A percentile compares a stretch with the other conserved stretches of the same genome.
phyloP scores from a whole-genome alignment of 116 monocot genomes.

The Trichopus zeylanicus region DNA sequence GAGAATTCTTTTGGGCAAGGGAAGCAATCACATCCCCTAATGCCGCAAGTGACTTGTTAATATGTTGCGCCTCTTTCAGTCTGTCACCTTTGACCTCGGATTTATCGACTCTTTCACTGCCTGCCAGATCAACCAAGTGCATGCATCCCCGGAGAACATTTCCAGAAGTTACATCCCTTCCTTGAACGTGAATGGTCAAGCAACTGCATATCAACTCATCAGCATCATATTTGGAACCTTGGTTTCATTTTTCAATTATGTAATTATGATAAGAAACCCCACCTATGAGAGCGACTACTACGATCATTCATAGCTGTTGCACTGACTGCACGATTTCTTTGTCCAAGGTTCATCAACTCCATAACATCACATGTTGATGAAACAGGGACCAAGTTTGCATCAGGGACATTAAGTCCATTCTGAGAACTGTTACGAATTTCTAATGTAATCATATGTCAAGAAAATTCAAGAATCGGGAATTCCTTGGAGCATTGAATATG shows the following conservation, averaged over 20 bases:
- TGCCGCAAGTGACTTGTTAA: conserved; percentile 93
- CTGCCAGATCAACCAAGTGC: conserved; percentile 95
- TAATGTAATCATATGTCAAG: conserved; percentile 64
- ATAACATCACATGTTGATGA: conserved; percentile 78
- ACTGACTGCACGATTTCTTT: conserved; percentile 76
- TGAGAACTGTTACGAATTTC: conserved; percentile 92
- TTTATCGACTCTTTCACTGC: conserved; percentile 94
- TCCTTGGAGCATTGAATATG: too few species aligned
- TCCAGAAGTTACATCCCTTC: conserved; percentile 83
- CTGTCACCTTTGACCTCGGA: conserved; percentile 93
- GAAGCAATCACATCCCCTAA: conserved; percentile 90
- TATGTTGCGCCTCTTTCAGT: conserved; percentile 93
- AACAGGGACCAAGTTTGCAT: conserved; percentile 84
- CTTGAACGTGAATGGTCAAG: conserved; percentile 93
- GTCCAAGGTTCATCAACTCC: conserved; percentile 85
- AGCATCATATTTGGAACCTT: neutral
- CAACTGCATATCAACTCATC: conserved; percentile 54
- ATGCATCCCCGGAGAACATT: conserved; percentile 76
- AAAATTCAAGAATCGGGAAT: conserved; percentile 7
- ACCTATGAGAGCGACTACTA: conserved; percentile 99
- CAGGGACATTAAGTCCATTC: conserved; percentile 88
- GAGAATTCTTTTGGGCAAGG: conserved; percentile 76
- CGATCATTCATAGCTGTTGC: conserved; percentile 89
- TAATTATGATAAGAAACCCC: neutral
- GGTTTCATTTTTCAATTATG: neutral